A percentile compares a stretch with the other conserved stretches of the same genome.
phyloP scores from a whole-genome alignment of 768 basidiomycete genomes.

The Lanmaoa rubissima region DNA sequence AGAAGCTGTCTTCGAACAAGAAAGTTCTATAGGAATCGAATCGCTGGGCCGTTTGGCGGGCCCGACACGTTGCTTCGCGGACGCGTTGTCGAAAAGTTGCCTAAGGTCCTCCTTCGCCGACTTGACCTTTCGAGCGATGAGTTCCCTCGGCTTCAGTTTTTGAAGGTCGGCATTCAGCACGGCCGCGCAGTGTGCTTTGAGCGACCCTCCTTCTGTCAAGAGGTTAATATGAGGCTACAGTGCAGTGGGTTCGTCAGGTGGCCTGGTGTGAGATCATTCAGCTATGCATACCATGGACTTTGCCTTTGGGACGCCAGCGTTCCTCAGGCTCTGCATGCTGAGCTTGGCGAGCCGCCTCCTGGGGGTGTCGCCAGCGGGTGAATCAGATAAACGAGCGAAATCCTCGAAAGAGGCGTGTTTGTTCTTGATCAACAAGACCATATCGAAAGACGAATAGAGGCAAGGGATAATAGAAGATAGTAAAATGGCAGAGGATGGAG shows the following conservation, averaged over 20 bases:
- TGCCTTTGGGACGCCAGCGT: conserved; percentile 7
- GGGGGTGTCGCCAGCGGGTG: conserved; percentile 2
- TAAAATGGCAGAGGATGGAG: background rate
- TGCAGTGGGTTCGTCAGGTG: background rate
- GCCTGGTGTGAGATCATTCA: background rate
- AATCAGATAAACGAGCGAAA: conserved; percentile 6
- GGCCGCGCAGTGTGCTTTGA: conserved; percentile 1
- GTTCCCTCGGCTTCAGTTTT: background rate
- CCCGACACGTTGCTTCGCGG: background rate
- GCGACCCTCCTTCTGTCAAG: background rate
- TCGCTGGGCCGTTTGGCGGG: background rate
- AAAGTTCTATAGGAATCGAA: background rate
- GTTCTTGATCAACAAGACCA: conserved; percentile 22
- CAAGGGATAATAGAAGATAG: background rate
- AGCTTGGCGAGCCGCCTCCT: background rate
- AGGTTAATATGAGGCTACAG: conserved; percentile 7
- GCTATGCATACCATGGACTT: conserved; percentile 3
- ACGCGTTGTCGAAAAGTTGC: background rate
- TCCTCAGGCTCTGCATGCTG: conserved; percentile 2
- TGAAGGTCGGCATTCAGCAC: conserved; percentile 2
- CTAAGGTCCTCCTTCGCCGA: conserved; percentile 8
- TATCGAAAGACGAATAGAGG: background rate
- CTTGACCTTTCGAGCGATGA: conserved; percentile 9
- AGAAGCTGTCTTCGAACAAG: background rate
- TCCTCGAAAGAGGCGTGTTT: conserved; percentile 13